phyloP scores from a whole-genome alignment of 2,329 filamentous ascomycete species.

The Macrophomina tecta region DNA sequence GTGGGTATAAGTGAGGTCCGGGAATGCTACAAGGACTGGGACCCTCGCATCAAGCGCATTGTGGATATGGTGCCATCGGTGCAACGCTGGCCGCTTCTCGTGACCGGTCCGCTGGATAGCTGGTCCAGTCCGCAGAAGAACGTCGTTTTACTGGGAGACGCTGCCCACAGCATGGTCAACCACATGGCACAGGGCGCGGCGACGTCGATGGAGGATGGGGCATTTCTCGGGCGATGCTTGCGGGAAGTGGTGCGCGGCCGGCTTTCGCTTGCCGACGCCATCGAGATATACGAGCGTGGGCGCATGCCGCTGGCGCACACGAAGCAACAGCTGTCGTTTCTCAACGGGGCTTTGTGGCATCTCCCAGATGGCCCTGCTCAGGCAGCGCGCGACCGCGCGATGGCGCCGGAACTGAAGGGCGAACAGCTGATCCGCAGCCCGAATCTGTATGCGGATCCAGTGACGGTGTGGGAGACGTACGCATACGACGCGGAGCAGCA shows the following conservation, averaged over 20 bases:
- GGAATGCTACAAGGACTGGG: conserved; percentile 52
- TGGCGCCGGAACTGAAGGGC: conserved; percentile 45
- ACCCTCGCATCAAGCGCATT: conserved; percentile 51
- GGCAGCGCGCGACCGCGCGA: conserved; percentile 46
- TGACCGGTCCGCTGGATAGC: conserved; percentile 49
- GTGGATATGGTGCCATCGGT: conserved; percentile 48
- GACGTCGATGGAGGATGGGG: conserved; percentile 54
- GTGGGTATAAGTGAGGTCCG: conserved; percentile 52
- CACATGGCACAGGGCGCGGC: conserved; percentile 54
- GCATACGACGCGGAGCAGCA: conserved; percentile 50
- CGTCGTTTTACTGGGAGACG: conserved; percentile 53
- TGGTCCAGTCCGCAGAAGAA: conserved; percentile 52
- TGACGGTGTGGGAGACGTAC: conserved; percentile 46
- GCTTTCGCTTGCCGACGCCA: conserved; percentile 43
- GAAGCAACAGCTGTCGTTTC: conserved; percentile 51
- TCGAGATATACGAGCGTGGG: conserved; percentile 48
- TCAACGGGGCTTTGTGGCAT: conserved; percentile 47
- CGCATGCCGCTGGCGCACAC: conserved; percentile 51
- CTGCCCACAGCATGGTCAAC: conserved; percentile 51
- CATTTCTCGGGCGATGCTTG: conserved; percentile 48
- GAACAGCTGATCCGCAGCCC: conserved; percentile 44
- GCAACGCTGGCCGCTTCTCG: conserved; percentile 52
- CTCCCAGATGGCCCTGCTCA: conserved; percentile 43
- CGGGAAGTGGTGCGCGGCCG: conserved; percentile 43
- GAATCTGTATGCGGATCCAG: conserved; percentile 50